Evolutionary conservation across 2,329 filamentous ascomycete genomes (phyloP), one percentile per base, ranked within the genome.

Genomic region (Ophiocordyceps sinensis): DNA sequence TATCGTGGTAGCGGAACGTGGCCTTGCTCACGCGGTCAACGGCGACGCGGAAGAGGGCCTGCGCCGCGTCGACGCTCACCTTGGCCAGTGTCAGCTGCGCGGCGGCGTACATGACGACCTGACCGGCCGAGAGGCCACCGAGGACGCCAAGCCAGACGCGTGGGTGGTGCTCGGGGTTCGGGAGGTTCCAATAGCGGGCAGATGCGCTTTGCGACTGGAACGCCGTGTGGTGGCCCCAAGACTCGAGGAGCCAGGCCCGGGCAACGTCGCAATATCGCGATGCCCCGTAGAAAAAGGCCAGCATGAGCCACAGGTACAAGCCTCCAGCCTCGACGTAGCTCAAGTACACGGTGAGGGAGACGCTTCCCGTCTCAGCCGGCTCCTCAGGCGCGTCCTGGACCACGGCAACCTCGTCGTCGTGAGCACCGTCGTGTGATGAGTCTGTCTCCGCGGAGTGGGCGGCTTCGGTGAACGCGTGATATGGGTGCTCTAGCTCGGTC

Each of bases 1-100:
- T 77, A 55, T 95, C 88, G 62, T 94, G 91, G 59, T 88, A 95
- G 1, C 86, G 77, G 62, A 95, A 94, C 0, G 81, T 88, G 0
- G 87, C 84, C 51, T 78, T 75, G 54, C 81, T 82, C 39, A 94
- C 84, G 40, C 73, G 75, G 2, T 71, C 64, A 61, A 94, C 76
- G 17, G 85, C 83, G 32, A 76, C 69, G 45, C 67, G 67, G 60
- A 94, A 94, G 39, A 95, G 73, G 7, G 68, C 65, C 50, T 81
- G 83, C 0, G 84, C 85, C 1, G 87, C 85, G 28, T 74, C 73
- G 55, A 91, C 88, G 19, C 85, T 76, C 47, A 94, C 84, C n/a
- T 81, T 64, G 12, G 88, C 70, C 53, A 89, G 75, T 28, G 85
- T 68, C 6, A 78, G 60, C 45, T 85, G 77, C 0, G 77, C 77